Conservation (phyloP, 2,329 filamentous ascomycete species). For the Botrytis medusae region DNA sequence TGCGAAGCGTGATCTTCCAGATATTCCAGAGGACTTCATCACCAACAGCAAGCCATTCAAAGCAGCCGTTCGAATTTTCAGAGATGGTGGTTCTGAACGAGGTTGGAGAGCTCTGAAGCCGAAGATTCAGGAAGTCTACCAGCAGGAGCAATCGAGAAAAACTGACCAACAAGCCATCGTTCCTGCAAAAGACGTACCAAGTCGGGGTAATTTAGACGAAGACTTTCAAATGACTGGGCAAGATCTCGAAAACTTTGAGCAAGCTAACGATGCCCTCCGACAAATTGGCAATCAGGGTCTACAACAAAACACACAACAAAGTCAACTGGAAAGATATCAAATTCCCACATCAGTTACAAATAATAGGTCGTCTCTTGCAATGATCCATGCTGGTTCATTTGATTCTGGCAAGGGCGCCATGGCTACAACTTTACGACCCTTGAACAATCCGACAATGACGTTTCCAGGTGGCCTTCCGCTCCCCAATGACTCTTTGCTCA, state of each 20-base stretch:
- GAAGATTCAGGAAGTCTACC: conserved; percentile 37
- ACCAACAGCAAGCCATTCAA: conserved; percentile 32
- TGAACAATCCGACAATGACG: not conserved
- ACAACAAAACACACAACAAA: not conserved
- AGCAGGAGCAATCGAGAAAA: conserved; percentile 13
- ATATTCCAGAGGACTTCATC: conserved; percentile 35
- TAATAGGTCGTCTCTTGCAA: conserved; percentile 3
- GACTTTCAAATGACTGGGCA: not conserved
- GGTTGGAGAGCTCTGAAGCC: conserved; percentile 38
- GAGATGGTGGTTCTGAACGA: conserved; percentile 37
- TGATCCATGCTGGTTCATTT: not conserved
- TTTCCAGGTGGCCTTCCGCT: not conserved
- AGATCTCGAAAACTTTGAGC: not conserved
- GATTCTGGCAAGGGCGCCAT: not conserved
- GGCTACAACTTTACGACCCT: not conserved
- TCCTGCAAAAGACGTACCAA: not conserved
- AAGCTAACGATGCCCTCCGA: not conserved
- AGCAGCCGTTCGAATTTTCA: conserved; percentile 37
- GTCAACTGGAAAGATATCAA: not conserved
- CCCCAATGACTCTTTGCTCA: not conserved
- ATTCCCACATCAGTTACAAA: not conserved
- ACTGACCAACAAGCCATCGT: not conserved
- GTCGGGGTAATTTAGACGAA: not conserved
- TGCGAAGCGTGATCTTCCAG: conserved; percentile 34
- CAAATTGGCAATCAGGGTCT: not conserved